Base-by-base conservation (phyloP, 768 basidiomycete species). In the Rhizopogon rudus region DNA sequence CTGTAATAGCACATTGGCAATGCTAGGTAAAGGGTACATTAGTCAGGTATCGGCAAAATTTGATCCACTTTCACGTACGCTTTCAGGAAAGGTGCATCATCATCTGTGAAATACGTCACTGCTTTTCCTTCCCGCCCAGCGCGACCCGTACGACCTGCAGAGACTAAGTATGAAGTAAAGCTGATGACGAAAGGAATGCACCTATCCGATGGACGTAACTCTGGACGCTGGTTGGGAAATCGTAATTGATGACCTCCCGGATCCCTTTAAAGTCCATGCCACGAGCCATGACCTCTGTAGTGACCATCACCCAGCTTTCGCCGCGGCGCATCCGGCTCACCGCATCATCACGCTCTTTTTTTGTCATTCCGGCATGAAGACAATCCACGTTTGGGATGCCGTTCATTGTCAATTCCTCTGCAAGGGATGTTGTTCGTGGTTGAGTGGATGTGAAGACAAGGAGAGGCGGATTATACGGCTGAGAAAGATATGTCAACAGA, bases 231-330 rank as follows among this genome's bases (percentile, higher is more conserved):
- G 88, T 93, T 3, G 97, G 97, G 71, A 98, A 98, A 72, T 98
- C 96, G 64, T 91, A 95, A 70, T 98, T 99, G 66, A 98, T 87
- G 9, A 99, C 94, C 65, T 98, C 91, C 56, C 86, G 78, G 51
- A 96, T 84, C 9, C 95, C 94, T 68, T 88, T 90, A 76, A 99
- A 98, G 67, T 98, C 97, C 88, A 99, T 94, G 3, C 97, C 97
- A 61, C 97, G 82, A 22, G 93, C 93, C 91, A 98, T 91, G 50
- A 98, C 91, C 68, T 99, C 97, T 22, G 97, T 99, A 60, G 88
- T 91, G 44, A 99, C 81, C 81, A 98, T 83, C 35, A 95, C 83
- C 97, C 97, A 98, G 57, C 91, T 88, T 66, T 91, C 83, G 0
- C 95, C 97, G 62, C 78, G 79, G 28, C 91, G 85, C 87, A 99